Evolutionary conservation across 2,329 filamentous ascomycete genomes (phyloP), one percentile per base, ranked within the genome.

Genomic region (Aureobasidium sp.): DNA sequence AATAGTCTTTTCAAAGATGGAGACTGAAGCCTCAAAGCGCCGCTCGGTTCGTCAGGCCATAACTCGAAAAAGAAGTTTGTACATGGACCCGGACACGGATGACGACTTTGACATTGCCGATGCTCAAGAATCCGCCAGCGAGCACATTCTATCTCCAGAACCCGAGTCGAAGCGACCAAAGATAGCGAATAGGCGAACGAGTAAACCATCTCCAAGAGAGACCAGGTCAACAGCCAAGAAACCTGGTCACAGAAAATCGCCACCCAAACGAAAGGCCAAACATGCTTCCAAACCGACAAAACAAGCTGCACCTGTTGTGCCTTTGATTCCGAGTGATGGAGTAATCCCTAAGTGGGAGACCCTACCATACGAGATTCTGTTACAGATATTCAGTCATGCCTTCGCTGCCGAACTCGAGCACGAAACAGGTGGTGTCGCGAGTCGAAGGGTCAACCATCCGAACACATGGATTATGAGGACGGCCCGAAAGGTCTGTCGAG

Each of bases 41-140:
- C 70, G 72, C 20, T 72, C 71, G 12, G 64, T 66, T 6, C 67
- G 72, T 25, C 71, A 74, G 64, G 68, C 69, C 14, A 69, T 68
- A 37, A 68, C 59, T 31, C 70, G 71, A 63, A 71, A 73, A 51
- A 69, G 71, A 51, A 71, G 68, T 31, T 65, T 67, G 51, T 74
- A 74, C 61, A 62, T 66, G 52, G 72, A 74, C 22, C 71, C 70
- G n/a, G 72, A 74, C 29, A 72, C 69, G 63, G 71, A 74, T 62
- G 72, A 73, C 59, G 71, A 74, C 47, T 69, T 70, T 53, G 68
- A 53, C 17, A 45, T 62, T 34, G 39, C 39, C 39, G 47, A 59
- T 31, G 62, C 42, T 22, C 34, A 39, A 36, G 45, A 51, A 34
- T 60, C 57, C 6, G 11, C 25, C 17, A 22, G 27, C 27, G 37